These are phyloP conservation scores for Talaromyces verruculosus DNA, from an alignment of 2,329 filamentous ascomycete species.

Conservation along the genomic window DNA sequence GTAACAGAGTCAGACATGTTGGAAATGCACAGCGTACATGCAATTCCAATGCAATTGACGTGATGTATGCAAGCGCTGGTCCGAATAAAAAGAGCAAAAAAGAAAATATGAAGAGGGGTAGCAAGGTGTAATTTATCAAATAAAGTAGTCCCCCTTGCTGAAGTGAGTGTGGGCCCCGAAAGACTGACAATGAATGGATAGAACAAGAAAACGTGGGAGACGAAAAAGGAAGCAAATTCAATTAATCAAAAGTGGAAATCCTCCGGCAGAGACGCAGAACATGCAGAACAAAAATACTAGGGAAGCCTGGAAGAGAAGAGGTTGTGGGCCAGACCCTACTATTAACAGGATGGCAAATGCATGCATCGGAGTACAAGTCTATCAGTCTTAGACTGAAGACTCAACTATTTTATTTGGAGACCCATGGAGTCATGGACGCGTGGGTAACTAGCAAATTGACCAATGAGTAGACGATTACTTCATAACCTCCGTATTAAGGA, in stretches of 20 bases:
- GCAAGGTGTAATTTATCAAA: slow-evolving; percentile 1
- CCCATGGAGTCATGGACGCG: not conserved
- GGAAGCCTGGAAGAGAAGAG: not conserved
- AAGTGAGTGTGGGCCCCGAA: not conserved
- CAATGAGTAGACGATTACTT: not conserved
- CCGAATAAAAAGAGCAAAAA: not conserved
- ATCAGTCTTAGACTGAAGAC: not conserved
- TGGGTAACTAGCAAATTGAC: not conserved
- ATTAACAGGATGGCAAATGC: slow-evolving; percentile 2
- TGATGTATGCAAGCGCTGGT: not conserved
- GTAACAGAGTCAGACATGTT: not conserved
- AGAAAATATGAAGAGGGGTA: not conserved
- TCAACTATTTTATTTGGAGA: not conserved
- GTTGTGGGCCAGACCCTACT: not conserved
- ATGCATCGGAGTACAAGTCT: not conserved
- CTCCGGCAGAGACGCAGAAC: slow-evolving; percentile 5
- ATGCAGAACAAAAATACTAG: not conserved
- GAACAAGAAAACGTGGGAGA: slow-evolving; percentile 2
- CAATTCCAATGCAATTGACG: not conserved
- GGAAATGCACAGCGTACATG: not conserved
- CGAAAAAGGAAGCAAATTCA: not conserved
- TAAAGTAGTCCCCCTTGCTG: slow-evolving; percentile 2
- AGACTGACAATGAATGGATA: not conserved
- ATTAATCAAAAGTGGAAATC: slow-evolving; percentile 5
- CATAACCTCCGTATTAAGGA: not conserved